Conservation (phyloP, 2,329 filamentous ascomycete species). For the Cytospora chrysosperma region DNA sequence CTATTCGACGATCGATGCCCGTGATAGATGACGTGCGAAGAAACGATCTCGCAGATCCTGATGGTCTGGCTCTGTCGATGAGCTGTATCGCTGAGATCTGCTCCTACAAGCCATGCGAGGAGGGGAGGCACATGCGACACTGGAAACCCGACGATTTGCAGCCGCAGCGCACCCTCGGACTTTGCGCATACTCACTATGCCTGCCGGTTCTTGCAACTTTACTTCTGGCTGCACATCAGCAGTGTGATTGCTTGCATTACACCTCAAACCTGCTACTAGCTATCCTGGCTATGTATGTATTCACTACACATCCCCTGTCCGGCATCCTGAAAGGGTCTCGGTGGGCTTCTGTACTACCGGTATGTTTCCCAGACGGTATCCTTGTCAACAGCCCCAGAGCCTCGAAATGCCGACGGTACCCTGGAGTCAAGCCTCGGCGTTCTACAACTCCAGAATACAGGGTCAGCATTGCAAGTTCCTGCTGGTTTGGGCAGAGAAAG, state of each 20-base stretch:
- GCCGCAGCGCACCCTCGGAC: neutral
- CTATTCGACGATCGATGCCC: slow-evolving; percentile 7
- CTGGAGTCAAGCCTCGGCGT: neutral
- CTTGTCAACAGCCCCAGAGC: slow-evolving; percentile 4
- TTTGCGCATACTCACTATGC: neutral
- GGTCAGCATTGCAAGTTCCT: neutral
- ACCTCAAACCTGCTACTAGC: neutral
- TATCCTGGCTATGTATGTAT: too few relatives aligned
- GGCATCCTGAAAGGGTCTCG: slow-evolving; percentile 12
- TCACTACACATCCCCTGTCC: neutral
- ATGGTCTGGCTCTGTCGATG: neutral
- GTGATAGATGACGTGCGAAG: neutral
- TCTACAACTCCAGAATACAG: neutral
- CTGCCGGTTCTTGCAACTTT: neutral
- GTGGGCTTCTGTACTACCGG: slow-evolving; percentile 1
- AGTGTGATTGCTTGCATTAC: neutral
- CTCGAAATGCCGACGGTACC: slow-evolving; percentile 8
- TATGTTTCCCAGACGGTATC: slow-evolving; percentile 1
- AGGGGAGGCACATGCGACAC: neutral
- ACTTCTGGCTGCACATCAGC: neutral
- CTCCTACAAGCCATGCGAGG: neutral
- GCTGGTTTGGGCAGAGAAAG: neutral
- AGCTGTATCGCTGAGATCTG: slow-evolving; percentile 4
- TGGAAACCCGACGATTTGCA: neutral
- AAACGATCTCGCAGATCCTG: slow-evolving; percentile 13